Evolutionary conservation across 202 grass and related monocot genomes (phyloP).

Genomic region (Schoenoplectus tabernaemontani): DNA sequence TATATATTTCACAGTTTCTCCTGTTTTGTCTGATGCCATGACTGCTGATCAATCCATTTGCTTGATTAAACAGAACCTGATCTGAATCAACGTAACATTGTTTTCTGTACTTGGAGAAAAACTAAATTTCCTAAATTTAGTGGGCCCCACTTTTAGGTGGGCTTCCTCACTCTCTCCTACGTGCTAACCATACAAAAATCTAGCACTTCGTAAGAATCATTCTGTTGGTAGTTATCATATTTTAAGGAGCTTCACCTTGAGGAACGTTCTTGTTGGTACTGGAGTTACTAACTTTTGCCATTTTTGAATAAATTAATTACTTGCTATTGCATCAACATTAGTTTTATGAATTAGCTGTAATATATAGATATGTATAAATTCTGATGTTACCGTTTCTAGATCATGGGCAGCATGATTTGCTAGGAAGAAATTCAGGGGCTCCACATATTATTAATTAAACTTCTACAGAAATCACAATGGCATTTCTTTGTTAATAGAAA

Average conservation of each 20-base stretch:
- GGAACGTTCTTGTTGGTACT: neutral
- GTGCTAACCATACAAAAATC: constrained; percentile 10
- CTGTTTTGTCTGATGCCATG: neutral
- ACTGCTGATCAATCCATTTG: neutral
- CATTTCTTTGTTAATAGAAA: neutral
- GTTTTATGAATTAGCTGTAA: neutral
- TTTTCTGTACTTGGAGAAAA: neutral
- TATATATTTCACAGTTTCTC: neutral
- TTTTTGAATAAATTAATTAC: neutral
- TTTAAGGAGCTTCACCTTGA: neutral
- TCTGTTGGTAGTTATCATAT: neutral
- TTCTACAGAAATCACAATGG: neutral
- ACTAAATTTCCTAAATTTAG: constrained; percentile 2
- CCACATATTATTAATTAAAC: constrained; percentile 8
- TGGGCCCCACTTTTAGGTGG: neutral
- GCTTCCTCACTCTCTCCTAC: constrained; percentile 11
- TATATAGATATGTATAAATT: neutral
- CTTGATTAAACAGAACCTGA: neutral
- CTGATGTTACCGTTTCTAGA: constrained; percentile 1
- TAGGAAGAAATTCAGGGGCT: neutral
- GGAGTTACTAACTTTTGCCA: neutral
- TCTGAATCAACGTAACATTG: constrained; percentile 3
- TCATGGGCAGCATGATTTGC: constrained; percentile 18
- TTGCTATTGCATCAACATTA: neutral
- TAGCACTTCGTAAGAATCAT: neutral